Evolutionary conservation across 1,284 basidiomycete genomes (phyloP), one percentile per base, ranked within the genome.

Genomic region (Puccinia brachypodii): DNA sequence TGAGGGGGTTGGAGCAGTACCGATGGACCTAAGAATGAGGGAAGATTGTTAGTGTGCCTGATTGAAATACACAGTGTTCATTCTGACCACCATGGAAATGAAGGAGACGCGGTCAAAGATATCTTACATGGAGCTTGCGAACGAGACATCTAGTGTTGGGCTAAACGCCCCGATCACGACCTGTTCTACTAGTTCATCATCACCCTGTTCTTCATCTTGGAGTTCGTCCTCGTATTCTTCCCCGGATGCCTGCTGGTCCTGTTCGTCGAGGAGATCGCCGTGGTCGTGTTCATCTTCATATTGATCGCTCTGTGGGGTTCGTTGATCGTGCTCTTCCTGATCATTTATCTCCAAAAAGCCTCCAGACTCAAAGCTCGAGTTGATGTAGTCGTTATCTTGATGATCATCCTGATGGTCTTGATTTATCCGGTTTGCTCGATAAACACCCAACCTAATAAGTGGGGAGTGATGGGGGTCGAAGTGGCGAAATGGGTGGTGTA

Each of bases 1-100:
- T 31, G 56, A 73, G 33, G 78, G 78, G 50, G 78, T 73, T 31
- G 78, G 69, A 14, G 68, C 78, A 53, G 69, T 80, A 44, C 78
- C 78, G 38, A 64, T 58, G 33, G 69, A 80, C 78, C 78, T 73
- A 22, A 3, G 3, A 7, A n/a, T 3, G 38, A 40, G 25, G 44
- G 64, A 50, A 71, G 42, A 40, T 16, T 71, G 31, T 44, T 50
- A 50, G 47, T 44, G 68, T 71, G 68, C 36, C 62, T 47, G 44
- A n/a, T 71, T 71, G 28, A n/a, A 71, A 71, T 71, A 33, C 3
- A 4, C 31, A 22, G 38, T 71, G 42, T 47, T 42, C 42, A 71
- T 1, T 33, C 42, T 13, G 68, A 31, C 68, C 42, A 50, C 68
- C 40, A 50, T 1, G n/a, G 42, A 33, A 71, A 50, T 44, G 31